Percentiles rank a stretch among this genome's conserved stretches.
phyloP scores from a whole-genome alignment of 2,329 filamentous ascomycete species.

The Claviceps pazoutovae region DNA sequence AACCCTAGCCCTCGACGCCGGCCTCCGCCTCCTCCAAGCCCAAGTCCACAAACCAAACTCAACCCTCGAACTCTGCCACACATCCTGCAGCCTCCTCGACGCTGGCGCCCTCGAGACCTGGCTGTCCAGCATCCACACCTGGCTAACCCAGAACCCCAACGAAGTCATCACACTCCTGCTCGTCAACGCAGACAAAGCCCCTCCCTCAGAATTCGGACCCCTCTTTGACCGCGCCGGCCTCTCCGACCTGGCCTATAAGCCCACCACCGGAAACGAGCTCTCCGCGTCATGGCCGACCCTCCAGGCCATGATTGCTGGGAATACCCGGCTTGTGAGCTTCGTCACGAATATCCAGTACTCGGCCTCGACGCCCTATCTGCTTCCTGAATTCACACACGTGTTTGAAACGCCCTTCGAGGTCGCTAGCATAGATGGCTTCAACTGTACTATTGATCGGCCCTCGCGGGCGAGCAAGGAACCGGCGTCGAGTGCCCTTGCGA shows the following conservation, averaged over 20 bases:
- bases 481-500: conserved; percentile 37
- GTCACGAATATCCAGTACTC: conserved; percentile 39
- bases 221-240: conserved; percentile 46
- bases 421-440: conserved; percentile 48
- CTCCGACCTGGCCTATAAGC: conserved; percentile 44
- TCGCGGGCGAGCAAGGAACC: conserved; percentile 25
- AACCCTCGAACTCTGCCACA: conserved; percentile 56
- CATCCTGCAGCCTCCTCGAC: conserved; percentile 51
- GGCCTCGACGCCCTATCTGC: conserved; percentile 38
- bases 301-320: conserved; percentile 49
- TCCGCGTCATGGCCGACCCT: conserved; percentile 54
- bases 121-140: conserved; percentile 48
- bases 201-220: conserved; percentile 38
- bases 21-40: conserved; percentile 55
- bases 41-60: conserved; percentile 53
- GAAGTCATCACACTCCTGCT: conserved; percentile 65
- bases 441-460: conserved; percentile 58
- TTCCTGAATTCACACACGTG: conserved; percentile 50
- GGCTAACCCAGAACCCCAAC: conserved; percentile 56
- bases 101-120: conserved; percentile 51
- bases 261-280: conserved; percentile 23
- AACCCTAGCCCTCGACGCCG: conserved; percentile 54
- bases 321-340: conserved; percentile 55
- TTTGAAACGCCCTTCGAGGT: conserved; percentile 65
- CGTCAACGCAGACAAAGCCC: conserved; percentile 52